Base-by-base conservation (phyloP, 169 alveolate genomes). In the Eimeria nieschulzi region DNA sequence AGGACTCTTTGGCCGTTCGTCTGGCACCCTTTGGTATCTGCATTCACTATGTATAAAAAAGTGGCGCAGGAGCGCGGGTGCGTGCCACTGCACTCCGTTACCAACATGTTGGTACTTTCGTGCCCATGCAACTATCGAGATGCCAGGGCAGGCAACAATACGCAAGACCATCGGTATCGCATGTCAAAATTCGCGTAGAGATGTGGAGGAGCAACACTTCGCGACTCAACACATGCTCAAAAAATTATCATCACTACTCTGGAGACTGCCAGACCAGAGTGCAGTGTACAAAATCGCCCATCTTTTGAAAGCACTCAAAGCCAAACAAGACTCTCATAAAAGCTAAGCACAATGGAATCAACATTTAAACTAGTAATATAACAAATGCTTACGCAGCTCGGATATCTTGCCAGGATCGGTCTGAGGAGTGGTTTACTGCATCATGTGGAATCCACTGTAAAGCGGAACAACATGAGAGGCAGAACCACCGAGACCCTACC, bases 151-250 rank as follows among this genome's bases (percentile, higher is more conserved):
- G 63, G 55, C 33, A 5, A 61, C 25, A 12, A 6, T 15, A 80
- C 76, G 26, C 75, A 71, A 71, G 10, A 21, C 26, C 13, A 26
- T 80, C 53, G 19, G 9, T 76, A 9, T 80, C 39, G 87, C 87
- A 59, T 51, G 87, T 51, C 68, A 2, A 23, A 80, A 80, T 80
- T 80, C 87, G 87, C 87, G 75, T 5, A 55, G 54, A 56, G 13
- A 19, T 64, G 76, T 25, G 33, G 17, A 3, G 10, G 5, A 12
- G 75, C 87, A 21, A 55, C 87, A 5, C 73, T 25, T 59, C 87
- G 61, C 87, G 87, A 80, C 87, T 80, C 87, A 80, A 80, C 87
- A 59, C 87, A 80, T 59, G 87, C 87, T 12, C 7, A 26, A 33
- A 33, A 33, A n/a, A n/a, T n/a, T n/a, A n/a, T n/a, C 46, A 33